Conservation (phyloP, 164 flowering plant genomes). For the Cinnamomum chago region DNA sequence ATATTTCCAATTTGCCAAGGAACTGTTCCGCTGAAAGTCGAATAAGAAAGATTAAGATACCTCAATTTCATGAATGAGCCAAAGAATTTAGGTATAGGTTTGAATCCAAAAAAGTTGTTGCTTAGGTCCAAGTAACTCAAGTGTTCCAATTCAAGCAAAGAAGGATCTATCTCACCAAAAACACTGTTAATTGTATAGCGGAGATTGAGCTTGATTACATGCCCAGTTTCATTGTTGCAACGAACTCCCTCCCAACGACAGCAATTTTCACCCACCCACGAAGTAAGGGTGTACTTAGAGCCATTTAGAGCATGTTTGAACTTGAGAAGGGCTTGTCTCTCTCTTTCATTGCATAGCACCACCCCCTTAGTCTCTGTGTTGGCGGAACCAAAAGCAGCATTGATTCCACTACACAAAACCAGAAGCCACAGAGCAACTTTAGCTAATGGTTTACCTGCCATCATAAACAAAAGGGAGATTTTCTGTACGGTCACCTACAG, state of each 20-base stretch:
- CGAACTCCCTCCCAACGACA: constrained; percentile 10
- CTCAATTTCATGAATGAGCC: constrained; percentile 8
- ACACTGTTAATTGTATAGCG: accelerated
- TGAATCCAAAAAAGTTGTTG: neutral
- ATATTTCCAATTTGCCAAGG: constrained; percentile 18
- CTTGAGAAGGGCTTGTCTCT: constrained; percentile 11
- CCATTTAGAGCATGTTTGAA: constrained; percentile 1
- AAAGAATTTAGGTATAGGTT: constrained; percentile 12
- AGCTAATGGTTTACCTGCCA: too few species aligned
- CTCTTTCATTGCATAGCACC: constrained; percentile 2
- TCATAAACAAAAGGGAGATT: too few species aligned
- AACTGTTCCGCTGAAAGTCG: neutral
- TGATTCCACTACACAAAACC: too few species aligned
- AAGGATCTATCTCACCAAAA: constrained; percentile 4
- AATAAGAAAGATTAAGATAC: neutral
- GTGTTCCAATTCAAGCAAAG: constrained; percentile 11
- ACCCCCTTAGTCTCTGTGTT: too few species aligned
- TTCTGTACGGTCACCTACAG: too few species aligned
- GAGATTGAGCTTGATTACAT: constrained; percentile 11
- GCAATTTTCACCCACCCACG: constrained; percentile 7
- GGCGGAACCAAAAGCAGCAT: too few species aligned
- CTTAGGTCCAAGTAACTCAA: constrained; percentile 4
- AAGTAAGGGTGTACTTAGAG: neutral
- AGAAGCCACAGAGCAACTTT: too few species aligned
- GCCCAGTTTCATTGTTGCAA: constrained; percentile 11